Conservation (phyloP, 2,329 filamentous ascomycete genomes). For the Claviceps humidiphila region DNA sequence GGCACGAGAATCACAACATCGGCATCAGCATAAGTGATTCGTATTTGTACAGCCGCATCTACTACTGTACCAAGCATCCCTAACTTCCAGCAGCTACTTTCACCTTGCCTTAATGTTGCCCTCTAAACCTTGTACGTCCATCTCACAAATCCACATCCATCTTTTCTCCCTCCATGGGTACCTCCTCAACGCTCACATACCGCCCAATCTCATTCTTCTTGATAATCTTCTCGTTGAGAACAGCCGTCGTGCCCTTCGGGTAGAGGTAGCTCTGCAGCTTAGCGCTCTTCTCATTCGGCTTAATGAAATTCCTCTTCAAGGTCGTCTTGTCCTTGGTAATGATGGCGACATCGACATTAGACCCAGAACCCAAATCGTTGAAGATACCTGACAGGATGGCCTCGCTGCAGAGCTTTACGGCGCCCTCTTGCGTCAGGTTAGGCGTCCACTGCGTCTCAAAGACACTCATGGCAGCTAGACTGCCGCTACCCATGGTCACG, state of each 20-base stretch:
- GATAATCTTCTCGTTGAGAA: slow-evolving; percentile 92
- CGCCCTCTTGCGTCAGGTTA: slow-evolving; percentile 61
- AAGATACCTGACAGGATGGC: slow-evolving; percentile 96
- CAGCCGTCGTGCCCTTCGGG: slow-evolving; percentile 80
- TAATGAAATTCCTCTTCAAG: slow-evolving; percentile 82
- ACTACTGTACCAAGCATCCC: too few relatives aligned
- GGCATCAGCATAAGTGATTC: too few relatives aligned
- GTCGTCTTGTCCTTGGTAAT: slow-evolving; percentile 95
- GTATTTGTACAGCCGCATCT: too few relatives aligned
- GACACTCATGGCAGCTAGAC: slow-evolving; percentile 90
- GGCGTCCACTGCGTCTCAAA: slow-evolving; percentile 95
- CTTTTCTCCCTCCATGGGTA: slow-evolving; percentile 55
- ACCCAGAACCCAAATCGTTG: slow-evolving; percentile 93
- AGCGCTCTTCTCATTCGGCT: slow-evolving; percentile 76
- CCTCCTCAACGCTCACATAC: slow-evolving; percentile 82
- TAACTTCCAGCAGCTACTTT: too few relatives aligned
- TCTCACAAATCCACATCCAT: slow-evolving; percentile 53
- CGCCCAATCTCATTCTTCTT: slow-evolving; percentile 87
- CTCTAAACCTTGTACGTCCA: too few relatives aligned
- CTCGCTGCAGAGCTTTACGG: slow-evolving; percentile 69
- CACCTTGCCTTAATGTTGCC: too few relatives aligned
- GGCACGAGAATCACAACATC: too few relatives aligned
- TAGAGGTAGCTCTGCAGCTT: slow-evolving; percentile 95
- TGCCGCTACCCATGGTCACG: slow-evolving; percentile 97
- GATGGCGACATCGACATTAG: slow-evolving; percentile 92